A percentile compares a stretch with the other conserved stretches of the same genome.
phyloP scores from a whole-genome alignment of 371 early-diverging fungal species.

The Mortierella sp. region DNA sequence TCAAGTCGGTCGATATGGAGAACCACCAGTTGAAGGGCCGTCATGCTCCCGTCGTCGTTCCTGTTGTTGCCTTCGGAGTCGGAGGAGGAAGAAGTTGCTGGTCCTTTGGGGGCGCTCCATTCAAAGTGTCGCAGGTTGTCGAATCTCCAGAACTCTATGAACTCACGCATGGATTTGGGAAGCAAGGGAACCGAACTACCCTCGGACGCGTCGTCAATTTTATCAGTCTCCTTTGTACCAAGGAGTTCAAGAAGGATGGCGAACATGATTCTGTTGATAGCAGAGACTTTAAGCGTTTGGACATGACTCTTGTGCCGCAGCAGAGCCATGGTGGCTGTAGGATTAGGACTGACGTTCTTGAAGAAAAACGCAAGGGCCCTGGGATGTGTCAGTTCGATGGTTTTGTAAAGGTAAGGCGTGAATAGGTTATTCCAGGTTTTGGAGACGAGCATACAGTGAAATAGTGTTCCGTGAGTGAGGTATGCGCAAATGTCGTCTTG shows the following conservation, averaged over 20 bases:
- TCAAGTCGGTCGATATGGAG: not conserved
- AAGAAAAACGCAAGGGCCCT: not conserved
- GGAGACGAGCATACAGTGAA: conserved; percentile 1
- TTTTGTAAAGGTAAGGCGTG: conserved; percentile 13
- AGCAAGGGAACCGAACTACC: not conserved
- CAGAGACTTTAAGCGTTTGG: not conserved
- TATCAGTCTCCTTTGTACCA: no score
- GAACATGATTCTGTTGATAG: not conserved
- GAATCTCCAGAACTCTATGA: not conserved
- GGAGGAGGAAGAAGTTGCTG: not conserved
- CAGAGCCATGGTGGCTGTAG: not conserved
- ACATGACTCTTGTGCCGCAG: not conserved
- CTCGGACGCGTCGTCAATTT: not conserved
- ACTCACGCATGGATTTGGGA: not conserved
- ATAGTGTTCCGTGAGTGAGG: not conserved
- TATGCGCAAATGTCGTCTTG: conserved; percentile 19
- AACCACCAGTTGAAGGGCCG: not conserved
- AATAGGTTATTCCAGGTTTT: conserved; percentile 5
- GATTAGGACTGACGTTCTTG: not conserved
- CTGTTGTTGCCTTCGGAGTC: no score
- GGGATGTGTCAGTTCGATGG: not conserved
- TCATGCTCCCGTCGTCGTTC: not conserved
- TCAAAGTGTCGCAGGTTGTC: not conserved
- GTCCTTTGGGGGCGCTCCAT: not conserved
- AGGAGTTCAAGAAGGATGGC: not conserved